Evolutionary conservation across 306 rosid species (phyloP).

Genomic region (Prunus fruticosa): DNA sequence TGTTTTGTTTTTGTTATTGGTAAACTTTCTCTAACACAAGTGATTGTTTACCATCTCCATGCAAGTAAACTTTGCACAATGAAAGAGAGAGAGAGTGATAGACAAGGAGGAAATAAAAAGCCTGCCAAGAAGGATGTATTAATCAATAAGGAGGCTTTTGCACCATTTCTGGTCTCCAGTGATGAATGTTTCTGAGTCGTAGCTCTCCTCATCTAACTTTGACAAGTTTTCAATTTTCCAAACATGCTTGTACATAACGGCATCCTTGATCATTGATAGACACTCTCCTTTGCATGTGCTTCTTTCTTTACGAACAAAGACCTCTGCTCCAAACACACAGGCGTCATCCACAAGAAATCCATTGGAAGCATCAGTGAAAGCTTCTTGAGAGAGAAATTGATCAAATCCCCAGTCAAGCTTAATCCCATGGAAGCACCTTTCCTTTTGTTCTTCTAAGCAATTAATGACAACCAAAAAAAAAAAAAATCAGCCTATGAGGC

Average conservation of each 20-base stretch:
- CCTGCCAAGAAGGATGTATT: too few species aligned
- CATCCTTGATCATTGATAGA: slow-evolving; percentile 50
- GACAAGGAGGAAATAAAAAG: too few species aligned
- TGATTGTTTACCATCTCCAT: too few species aligned
- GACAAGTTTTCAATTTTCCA: slow-evolving; percentile 51
- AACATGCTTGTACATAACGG: slow-evolving; percentile 29
- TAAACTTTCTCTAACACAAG: too few species aligned
- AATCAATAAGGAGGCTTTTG: too few species aligned
- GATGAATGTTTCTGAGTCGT: slow-evolving; percentile 41
- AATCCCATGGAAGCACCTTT: slow-evolving; percentile 46
- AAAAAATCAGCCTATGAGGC: too few species aligned
- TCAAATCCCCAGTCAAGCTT: slow-evolving; percentile 62
- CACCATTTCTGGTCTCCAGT: slow-evolving; percentile 54
- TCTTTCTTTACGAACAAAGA: slow-evolving; percentile 51
- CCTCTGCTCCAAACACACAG: slow-evolving; percentile 21
- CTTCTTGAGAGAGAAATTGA: slow-evolving; percentile 41
- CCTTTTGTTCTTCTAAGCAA: slow-evolving; percentile 43
- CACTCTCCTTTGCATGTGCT: slow-evolving; percentile 49
- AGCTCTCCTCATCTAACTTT: slow-evolving; percentile 25
- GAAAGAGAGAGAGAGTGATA: too few species aligned
- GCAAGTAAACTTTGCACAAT: too few species aligned
- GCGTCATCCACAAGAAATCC: slow-evolving; percentile 54
- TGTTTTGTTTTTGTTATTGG: too few species aligned
- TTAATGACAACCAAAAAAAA: too few species aligned
- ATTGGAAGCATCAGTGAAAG: slow-evolving; percentile 38